Base-by-base conservation (phyloP, 2,329 filamentous ascomycete species). In the Neonectria magnoliae region DNA sequence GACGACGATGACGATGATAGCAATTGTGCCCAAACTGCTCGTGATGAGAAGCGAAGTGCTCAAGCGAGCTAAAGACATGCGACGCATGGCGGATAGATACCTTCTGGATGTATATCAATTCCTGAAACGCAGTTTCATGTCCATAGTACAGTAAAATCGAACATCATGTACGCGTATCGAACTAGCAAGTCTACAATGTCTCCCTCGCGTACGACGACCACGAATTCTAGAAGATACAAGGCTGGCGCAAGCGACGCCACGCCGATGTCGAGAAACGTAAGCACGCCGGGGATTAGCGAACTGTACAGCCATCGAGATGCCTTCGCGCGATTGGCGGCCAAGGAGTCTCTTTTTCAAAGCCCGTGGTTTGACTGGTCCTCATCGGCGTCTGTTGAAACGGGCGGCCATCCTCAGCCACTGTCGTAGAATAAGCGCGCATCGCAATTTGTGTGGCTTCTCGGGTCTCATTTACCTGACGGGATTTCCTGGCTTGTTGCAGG, bases 31-130 rank as follows among this genome's bases (percentile, higher is more conserved):
- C 7, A 16, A 41, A 29, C 5, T 33, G 10, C 9, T 33, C 29
- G 29, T 3, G 25, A 11, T 10, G 41, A 41, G 13, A 14, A 9
- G 20, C 16, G 18, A 25, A n/a, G 42, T 31, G 22, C 29, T 16
- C 16, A 29, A 13, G 31, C 13, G 47, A n/a, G 50, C 22, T 3
- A 44, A 13, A 27, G 36, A 45, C 11, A 11, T 13, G 31, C n/a
- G n/a, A 25, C 5, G 25, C 25, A 25, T 25, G 25, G 16, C 18
- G 13, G 14, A 47, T 51, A 54, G 47, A 27, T 55, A 58, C 41
- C 22, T 44, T 57, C 41, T 29, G 18, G 41, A 54, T 59, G 50
- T 63, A 59, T 58, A 58, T 59, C 55, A 50, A 50, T 57, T 45
- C 31, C 27, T 47, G 25, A 59, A 59, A 58, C 44, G 31, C n/a